These are phyloP conservation scores for Dentipellis sp. DNA, from an alignment of 768 basidiomycete genomes.

Conservation along the genomic window DNA sequence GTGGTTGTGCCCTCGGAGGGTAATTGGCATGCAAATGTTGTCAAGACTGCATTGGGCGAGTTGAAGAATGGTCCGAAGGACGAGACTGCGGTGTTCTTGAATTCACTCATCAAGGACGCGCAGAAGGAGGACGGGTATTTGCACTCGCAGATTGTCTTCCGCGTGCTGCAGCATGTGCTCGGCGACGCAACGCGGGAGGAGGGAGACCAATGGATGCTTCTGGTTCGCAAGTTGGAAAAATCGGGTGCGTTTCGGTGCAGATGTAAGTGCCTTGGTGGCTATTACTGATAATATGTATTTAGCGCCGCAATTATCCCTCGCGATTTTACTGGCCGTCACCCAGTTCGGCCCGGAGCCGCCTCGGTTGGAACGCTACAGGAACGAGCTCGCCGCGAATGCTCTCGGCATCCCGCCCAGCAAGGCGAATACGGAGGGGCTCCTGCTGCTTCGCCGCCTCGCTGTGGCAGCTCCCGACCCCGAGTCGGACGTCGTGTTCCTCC, in stretches of 20 bases:
- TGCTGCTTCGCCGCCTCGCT: slow-evolving; percentile 56
- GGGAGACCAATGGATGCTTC: slow-evolving; percentile 66
- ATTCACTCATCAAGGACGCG: slow-evolving; percentile 23
- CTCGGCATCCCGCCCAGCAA: slow-evolving; percentile 54
- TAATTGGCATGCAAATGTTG: slow-evolving; percentile 38
- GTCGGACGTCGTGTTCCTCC: slow-evolving; percentile 75
- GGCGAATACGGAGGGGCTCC: slow-evolving; percentile 62
- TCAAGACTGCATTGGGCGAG: slow-evolving; percentile 25
- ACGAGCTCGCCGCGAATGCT: slow-evolving; percentile 80
- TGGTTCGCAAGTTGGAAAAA: slow-evolving; percentile 58
- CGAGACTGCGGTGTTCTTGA: slow-evolving; percentile 22
- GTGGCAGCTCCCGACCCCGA: slow-evolving; percentile 72
- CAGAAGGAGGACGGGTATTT: slow-evolving; percentile 35
- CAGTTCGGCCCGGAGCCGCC: slow-evolving; percentile 57
- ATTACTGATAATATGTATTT: background rate
- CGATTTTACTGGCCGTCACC: slow-evolving; percentile 54
- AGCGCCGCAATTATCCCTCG: slow-evolving; percentile 68
- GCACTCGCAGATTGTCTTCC: slow-evolving; percentile 50
- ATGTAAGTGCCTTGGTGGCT: background rate
- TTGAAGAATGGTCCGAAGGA: slow-evolving; percentile 15
- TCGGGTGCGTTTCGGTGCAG: slow-evolving; percentile 34
- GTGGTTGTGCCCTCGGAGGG: slow-evolving; percentile 40
- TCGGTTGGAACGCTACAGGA: slow-evolving; percentile 72
- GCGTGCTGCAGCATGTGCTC: slow-evolving; percentile 50
- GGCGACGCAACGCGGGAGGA: slow-evolving; percentile 53